Conservation (phyloP, 208 protist species). For the Leishmania arabica region DNA sequence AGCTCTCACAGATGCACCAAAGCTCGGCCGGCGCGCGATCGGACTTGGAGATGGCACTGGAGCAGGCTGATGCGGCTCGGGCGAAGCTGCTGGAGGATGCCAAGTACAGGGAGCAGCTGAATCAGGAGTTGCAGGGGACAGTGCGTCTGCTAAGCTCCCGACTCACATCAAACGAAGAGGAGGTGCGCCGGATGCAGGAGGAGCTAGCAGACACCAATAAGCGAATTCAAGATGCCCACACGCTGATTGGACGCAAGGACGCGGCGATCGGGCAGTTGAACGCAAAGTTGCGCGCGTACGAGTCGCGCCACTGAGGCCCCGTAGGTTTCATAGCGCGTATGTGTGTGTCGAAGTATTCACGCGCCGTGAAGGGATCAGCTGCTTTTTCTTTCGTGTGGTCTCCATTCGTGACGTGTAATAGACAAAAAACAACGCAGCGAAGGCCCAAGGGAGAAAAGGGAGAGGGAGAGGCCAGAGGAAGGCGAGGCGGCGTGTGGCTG, state of each 20-base stretch:
- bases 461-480: not conserved
- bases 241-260: slow-evolving; percentile 78
- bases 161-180: slow-evolving; percentile 74
- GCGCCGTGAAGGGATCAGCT: not conserved
- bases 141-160: slow-evolving; percentile 77
- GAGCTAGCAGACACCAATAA: slow-evolving; percentile 68
- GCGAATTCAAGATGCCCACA: slow-evolving; percentile 84
- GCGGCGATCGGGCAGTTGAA: slow-evolving; percentile 82
- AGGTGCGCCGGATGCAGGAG: slow-evolving; percentile 69
- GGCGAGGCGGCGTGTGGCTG: not conserved
- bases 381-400: not conserved
- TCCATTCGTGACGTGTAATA: not conserved
- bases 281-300: slow-evolving; percentile 81
- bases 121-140: slow-evolving; percentile 83
- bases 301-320: slow-evolving; percentile 43
- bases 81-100: slow-evolving; percentile 70
- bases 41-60: slow-evolving; percentile 62
- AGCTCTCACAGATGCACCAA: slow-evolving; percentile 51
- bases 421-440: not conserved
- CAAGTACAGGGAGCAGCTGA: slow-evolving; percentile 72
- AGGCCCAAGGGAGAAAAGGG: not conserved
- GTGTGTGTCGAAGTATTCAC: not conserved
- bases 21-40: slow-evolving; percentile 49
- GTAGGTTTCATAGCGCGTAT: not conserved
- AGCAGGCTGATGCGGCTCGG: slow-evolving; percentile 57